Conservation (phyloP, 192 early-diverging fungal genomes). For the Backusella australiensis region DNA sequence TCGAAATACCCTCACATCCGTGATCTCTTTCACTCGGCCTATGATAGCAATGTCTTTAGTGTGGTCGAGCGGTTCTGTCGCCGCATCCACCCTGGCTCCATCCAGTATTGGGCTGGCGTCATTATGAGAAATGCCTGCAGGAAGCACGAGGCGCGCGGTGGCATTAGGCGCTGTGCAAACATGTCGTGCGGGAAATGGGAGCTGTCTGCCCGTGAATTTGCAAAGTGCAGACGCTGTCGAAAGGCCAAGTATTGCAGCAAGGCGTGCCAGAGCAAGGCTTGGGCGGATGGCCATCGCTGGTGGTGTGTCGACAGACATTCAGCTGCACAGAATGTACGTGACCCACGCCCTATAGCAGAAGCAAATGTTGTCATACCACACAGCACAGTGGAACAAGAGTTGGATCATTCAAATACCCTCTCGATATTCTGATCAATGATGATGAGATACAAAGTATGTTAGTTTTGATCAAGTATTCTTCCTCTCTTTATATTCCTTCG, state of each 20-base stretch:
- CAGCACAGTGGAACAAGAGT: background rate
- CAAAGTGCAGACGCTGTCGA: slow-evolving; percentile 84
- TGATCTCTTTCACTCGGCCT: slow-evolving; percentile 47
- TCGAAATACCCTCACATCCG: slow-evolving; percentile 90
- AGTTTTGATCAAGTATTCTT: too few species aligned
- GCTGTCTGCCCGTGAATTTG: slow-evolving; percentile 69
- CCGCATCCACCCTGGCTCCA: slow-evolving; percentile 59
- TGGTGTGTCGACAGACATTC: slow-evolving; percentile 66
- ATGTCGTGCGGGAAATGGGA: slow-evolving; percentile 80
- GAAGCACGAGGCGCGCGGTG: slow-evolving; percentile 68
- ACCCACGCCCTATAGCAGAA: background rate
- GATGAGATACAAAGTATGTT: background rate
- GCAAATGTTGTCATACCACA: background rate
- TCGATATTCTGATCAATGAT: background rate
- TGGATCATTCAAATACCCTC: background rate
- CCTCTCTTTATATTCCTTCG: background rate
- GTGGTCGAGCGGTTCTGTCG: slow-evolving; percentile 73
- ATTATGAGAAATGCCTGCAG: slow-evolving; percentile 81
- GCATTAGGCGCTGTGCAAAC: slow-evolving; percentile 75
- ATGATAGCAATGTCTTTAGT: slow-evolving; percentile 64
- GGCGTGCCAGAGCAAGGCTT: slow-evolving; percentile 69
- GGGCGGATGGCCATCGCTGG: slow-evolving; percentile 78
- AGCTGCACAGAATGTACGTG: background rate
- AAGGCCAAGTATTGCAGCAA: slow-evolving; percentile 88
- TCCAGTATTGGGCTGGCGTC: slow-evolving; percentile 74